phyloP scores from a whole-genome alignment of 2,329 filamentous ascomycete genomes.

The Rasamsonia emersonii region DNA sequence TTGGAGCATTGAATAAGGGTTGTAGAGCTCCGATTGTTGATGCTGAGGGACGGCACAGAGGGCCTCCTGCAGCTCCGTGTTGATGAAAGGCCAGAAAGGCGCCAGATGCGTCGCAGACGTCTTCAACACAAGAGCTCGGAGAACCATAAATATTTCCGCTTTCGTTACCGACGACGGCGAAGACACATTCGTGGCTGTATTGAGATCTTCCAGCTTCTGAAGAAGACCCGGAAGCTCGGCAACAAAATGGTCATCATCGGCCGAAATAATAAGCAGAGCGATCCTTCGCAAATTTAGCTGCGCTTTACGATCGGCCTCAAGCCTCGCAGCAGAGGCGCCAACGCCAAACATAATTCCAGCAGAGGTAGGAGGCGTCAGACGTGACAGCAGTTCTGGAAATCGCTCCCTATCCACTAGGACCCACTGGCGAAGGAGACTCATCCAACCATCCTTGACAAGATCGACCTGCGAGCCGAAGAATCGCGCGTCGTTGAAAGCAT shows the following conservation, averaged over 20 bases:
- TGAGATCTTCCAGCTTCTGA: conserved; percentile 78
- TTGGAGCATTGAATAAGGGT: conserved; percentile 68
- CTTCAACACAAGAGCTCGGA: conserved; percentile 72
- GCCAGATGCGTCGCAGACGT: conserved; percentile 72
- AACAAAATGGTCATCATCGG: conserved; percentile 69
- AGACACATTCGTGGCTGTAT: conserved; percentile 73
- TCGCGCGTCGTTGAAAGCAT: conserved; percentile 81
- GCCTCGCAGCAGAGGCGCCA: conserved; percentile 80
- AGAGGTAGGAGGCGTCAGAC: conserved; percentile 75
- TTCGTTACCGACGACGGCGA: conserved; percentile 86
- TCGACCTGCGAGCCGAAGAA: conserved; percentile 67
- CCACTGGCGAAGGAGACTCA: conserved; percentile 78
- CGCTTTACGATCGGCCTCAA: conserved; percentile 90
- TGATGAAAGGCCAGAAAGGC: conserved; percentile 82
- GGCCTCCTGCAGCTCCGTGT: conserved; percentile 72
- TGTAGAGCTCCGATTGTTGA: conserved; percentile 67
- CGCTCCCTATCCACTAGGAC: conserved; percentile 77
- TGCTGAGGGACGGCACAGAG: conserved; percentile 65
- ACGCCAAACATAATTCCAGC: conserved; percentile 99
- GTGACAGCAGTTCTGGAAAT: conserved; percentile 68
- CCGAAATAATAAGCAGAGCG: conserved; percentile 68
- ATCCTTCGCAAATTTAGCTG: conserved; percentile 83
- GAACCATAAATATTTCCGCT: conserved; percentile 80
- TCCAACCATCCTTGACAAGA: conserved; percentile 66
- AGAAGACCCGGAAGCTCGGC: conserved; percentile 63